These are phyloP conservation scores for Fusarium mexicanum DNA, from an alignment of 2,329 filamentous ascomycete species.

Conservation along the genomic window DNA sequence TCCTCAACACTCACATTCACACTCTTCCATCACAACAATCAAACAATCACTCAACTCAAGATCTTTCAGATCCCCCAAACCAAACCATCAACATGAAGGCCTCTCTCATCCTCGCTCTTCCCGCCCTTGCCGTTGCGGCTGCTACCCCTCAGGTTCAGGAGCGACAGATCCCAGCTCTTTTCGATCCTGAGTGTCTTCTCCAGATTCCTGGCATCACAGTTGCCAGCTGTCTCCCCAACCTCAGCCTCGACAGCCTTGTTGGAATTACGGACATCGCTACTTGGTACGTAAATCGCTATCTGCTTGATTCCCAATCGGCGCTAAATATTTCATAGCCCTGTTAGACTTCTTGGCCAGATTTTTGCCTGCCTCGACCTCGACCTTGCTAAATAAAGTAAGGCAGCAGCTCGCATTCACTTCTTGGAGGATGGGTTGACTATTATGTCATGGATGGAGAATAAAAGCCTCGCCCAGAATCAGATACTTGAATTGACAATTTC, in stretches of 20 bases:
- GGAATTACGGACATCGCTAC: too few species aligned
- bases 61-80: neutral
- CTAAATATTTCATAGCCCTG: neutral
- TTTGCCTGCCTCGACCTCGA: neutral
- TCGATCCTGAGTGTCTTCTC: accelerated
- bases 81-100: neutral
- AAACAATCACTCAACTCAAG: neutral
- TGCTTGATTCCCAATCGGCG: neutral
- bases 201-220: accelerated
- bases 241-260: accelerated
- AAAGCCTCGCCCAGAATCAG: neutral
- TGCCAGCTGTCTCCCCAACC: accelerated
- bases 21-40: neutral
- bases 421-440: neutral
- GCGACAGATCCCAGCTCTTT: neutral
- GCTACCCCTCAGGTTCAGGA: neutral
- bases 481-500: constrained; percentile 1
- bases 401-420: neutral
- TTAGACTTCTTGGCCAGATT: accelerated
- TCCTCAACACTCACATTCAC: constrained; percentile 7
- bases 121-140: neutral
- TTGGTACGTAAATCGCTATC: too few species aligned
- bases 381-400: neutral
- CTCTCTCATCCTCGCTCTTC: neutral
- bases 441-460: neutral